These are phyloP conservation scores for Aspergillus campestris DNA, from an alignment of 495 filamentous ascomycete genomes.

Conservation along the genomic window DNA sequence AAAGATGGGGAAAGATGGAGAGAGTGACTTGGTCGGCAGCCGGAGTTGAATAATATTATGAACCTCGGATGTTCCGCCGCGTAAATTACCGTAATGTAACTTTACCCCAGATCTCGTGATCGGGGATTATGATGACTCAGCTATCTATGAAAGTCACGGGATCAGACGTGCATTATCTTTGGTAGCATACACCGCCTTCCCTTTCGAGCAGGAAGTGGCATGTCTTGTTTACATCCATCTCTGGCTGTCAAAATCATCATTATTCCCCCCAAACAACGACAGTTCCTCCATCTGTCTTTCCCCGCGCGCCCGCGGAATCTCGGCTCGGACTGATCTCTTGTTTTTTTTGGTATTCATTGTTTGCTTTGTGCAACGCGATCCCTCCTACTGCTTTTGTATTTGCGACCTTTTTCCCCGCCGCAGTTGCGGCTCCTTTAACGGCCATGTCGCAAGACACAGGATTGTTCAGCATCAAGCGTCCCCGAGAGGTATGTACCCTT, in stretches of 20 bases:
- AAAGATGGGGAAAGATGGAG: constrained; percentile 5
- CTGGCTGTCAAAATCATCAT: background rate
- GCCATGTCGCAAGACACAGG: constrained; percentile 68
- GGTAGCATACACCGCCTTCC: constrained; percentile 29
- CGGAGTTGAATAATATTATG: constrained; percentile 14
- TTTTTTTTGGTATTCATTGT: background rate
- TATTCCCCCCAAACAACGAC: background rate
- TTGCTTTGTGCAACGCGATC: background rate
- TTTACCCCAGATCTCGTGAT: constrained; percentile 39
- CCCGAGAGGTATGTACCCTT: constrained; percentile 53
- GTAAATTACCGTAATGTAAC: constrained; percentile 7
- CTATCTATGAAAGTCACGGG: too few relatives aligned
- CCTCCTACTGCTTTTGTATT: background rate
- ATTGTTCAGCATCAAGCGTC: constrained; percentile 63
- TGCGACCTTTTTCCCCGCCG: constrained; percentile 8
- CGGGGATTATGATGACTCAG: background rate
- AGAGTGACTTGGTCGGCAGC: constrained; percentile 3
- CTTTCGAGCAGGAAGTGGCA: constrained; percentile 12
- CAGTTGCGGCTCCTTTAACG: constrained; percentile 28
- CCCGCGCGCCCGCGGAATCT: background rate
- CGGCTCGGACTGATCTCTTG: background rate
- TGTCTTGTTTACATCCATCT: constrained; percentile 22
- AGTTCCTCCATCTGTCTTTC: background rate
- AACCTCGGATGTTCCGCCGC: constrained; percentile 33
- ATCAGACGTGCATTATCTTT: constrained; percentile 1